Evolutionary conservation across 768 basidiomycete genomes (phyloP), one percentile per base, ranked within the genome.

Genomic region (Suillus variegatus): DNA sequence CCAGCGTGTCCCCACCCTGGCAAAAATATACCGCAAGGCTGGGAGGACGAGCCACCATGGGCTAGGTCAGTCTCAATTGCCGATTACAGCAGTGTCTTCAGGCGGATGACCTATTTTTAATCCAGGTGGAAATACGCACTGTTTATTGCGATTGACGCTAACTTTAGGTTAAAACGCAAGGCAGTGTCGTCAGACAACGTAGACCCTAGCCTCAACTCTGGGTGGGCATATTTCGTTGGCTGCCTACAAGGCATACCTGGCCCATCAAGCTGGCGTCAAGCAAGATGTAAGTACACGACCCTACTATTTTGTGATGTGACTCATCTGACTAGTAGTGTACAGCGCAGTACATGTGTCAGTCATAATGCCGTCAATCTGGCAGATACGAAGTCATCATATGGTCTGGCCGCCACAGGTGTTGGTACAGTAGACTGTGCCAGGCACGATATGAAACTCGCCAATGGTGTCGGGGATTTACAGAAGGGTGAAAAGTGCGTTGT

Each of bases 1-100:
- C 35, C 35, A 36, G 35, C 35, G 4, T 36, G 35, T 36, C 35
- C 35, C 35, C 35, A 36, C 35, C 35, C 20, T 20, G 44, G 44
- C 0, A 46, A 20, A 46, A 46, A 46, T 20, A 0, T 46, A 20
- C 44, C 20, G 9, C 3, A 4, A 20, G 44, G 44, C 4, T 46
- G 44, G 44, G 20, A 46, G 20, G 18, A 43, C 16, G 43, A 6
- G 6, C 18, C 18, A 0, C 43, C 3, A 18, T 18, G 0, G 6
- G 43, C 18, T 43, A 43, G 43, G 43, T 43, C 2, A 43, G 18
- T 43, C 16, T 18, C 7, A 8, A 43, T 18, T 18, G 1, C 0
- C 6, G 0, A 4, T 18, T 43, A 43, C 10, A 43, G 7, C 3
- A 18, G 7, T 0, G 43, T 1, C 0, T 1, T 43, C 7, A 18